These are phyloP conservation scores for Cladosporium cucumerinum DNA, from an alignment of 2,329 filamentous ascomycete genomes.

Conservation along the genomic window DNA sequence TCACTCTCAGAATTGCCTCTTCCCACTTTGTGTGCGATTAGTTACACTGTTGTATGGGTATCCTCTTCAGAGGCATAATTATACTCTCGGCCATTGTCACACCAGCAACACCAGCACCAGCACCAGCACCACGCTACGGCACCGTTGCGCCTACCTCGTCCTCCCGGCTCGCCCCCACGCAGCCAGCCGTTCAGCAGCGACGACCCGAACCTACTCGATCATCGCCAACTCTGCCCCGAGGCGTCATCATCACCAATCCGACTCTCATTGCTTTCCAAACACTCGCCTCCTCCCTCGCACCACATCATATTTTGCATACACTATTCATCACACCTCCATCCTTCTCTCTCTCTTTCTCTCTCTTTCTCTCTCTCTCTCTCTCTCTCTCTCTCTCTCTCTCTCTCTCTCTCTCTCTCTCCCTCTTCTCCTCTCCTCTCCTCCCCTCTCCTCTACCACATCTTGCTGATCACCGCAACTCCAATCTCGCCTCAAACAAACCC, in stretches of 20 bases:
- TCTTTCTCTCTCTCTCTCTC: not conserved
- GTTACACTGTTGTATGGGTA: not conserved
- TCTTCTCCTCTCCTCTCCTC: too few species aligned
- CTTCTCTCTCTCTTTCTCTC: not conserved
- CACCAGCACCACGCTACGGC: not conserved
- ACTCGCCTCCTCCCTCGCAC: not conserved
- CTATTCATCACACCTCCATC: too few species aligned
- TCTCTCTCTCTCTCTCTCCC: not conserved
- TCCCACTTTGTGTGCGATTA: not conserved
- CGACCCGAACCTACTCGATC: slow-evolving; percentile 5
- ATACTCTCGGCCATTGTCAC: not conserved
- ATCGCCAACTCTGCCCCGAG: not conserved
- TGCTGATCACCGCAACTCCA: not conserved
- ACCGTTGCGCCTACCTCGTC: not conserved
- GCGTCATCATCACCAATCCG: slow-evolving; percentile 1
- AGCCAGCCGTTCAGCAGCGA: not conserved
- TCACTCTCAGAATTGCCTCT: not conserved
- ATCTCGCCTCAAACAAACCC: not conserved
- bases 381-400: too few species aligned
- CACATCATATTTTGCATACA: not conserved
- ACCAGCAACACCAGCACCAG: not conserved
- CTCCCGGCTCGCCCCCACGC: not conserved
- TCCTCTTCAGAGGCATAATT: not conserved
- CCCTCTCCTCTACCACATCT: not conserved
- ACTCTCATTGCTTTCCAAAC: not conserved